Conservation (phyloP, 1,284 basidiomycete species). For the Ganoderma lucidum region DNA sequence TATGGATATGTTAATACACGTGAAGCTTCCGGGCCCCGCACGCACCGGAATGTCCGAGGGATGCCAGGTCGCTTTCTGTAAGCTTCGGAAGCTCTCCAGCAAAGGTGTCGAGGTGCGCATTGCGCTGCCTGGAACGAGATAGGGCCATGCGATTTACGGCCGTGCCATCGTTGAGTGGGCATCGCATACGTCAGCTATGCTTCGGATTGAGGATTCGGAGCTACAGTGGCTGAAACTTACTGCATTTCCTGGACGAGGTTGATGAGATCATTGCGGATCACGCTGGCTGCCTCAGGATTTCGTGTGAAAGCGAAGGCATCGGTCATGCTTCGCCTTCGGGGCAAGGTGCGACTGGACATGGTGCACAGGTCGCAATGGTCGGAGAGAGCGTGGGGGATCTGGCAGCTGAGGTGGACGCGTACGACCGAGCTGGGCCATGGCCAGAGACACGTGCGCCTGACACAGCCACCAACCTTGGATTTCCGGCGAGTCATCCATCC, state of each 20-base stretch:
- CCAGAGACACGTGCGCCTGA: background rate
- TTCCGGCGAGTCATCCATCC: background rate
- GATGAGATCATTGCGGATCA: slow-evolving; percentile 19
- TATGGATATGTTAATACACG: background rate
- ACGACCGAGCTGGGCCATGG: background rate
- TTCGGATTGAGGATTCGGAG: background rate
- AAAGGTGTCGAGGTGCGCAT: slow-evolving; percentile 40
- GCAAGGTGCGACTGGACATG: slow-evolving; percentile 13
- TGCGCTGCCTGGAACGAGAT: slow-evolving; percentile 17
- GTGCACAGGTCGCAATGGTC: background rate
- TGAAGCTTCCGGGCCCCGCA: background rate
- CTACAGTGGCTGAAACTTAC: slow-evolving; percentile 14
- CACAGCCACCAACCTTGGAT: background rate
- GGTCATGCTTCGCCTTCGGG: slow-evolving; percentile 29
- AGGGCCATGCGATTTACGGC: slow-evolving; percentile 4
- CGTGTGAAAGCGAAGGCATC: slow-evolving; percentile 24
- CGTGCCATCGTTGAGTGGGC: background rate
- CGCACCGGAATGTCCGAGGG: slow-evolving; percentile 48
- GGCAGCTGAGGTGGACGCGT: background rate
- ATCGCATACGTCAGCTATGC: background rate
- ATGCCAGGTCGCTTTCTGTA: slow-evolving; percentile 50
- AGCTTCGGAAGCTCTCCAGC: slow-evolving; percentile 50
- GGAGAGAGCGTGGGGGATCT: background rate
- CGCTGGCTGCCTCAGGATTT: slow-evolving; percentile 23
- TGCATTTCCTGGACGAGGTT: slow-evolving; percentile 23